Percentiles rank a stretch among this genome's conserved stretches.
Conservation (phyloP, 2,329 filamentous ascomycete species). For the Lasiodiplodia citricola region DNA sequence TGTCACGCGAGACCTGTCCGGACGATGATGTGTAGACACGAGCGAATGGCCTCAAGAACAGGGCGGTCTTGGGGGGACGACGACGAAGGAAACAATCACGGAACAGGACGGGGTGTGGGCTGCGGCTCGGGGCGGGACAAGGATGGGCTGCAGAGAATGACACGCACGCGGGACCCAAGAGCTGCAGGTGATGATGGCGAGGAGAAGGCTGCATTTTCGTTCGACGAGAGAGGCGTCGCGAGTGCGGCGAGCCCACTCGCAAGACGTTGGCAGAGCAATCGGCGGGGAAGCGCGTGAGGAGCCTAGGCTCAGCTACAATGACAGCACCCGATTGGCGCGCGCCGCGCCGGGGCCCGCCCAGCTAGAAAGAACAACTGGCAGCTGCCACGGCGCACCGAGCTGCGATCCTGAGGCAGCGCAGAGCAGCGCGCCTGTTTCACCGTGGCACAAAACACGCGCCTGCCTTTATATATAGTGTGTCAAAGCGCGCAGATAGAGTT, state of each 20-base stretch:
- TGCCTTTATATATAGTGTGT: not conserved
- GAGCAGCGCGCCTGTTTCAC: not conserved
- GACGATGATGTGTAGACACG: not conserved
- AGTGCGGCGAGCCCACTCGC: slow-evolving; percentile 17
- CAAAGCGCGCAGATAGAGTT: not conserved
- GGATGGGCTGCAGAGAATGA: slow-evolving; percentile 2
- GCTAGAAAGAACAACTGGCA: slow-evolving; percentile 17
- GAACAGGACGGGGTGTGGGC: not conserved
- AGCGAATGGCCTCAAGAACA: not conserved
- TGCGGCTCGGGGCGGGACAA: slow-evolving; percentile 15
- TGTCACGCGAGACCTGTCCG: not conserved
- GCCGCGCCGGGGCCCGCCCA: slow-evolving; percentile 1
- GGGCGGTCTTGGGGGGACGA: not conserved
- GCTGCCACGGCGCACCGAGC: not conserved
- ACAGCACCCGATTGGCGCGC: slow-evolving; percentile 12
- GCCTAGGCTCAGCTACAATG: slow-evolving; percentile 12
- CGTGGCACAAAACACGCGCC: not conserved
- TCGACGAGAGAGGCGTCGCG: slow-evolving; percentile 13
- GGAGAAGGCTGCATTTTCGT: slow-evolving; percentile 4
- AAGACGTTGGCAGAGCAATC: slow-evolving; percentile 23
- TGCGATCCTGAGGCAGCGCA: not conserved
- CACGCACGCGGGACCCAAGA: not conserved
- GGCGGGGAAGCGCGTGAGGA: slow-evolving; percentile 21
- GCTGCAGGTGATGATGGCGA: slow-evolving; percentile 1
- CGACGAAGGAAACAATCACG: not conserved